phyloP scores from a whole-genome alignment of 2,329 filamentous ascomycete genomes.

The Teratosphaeriaceae sp. region DNA sequence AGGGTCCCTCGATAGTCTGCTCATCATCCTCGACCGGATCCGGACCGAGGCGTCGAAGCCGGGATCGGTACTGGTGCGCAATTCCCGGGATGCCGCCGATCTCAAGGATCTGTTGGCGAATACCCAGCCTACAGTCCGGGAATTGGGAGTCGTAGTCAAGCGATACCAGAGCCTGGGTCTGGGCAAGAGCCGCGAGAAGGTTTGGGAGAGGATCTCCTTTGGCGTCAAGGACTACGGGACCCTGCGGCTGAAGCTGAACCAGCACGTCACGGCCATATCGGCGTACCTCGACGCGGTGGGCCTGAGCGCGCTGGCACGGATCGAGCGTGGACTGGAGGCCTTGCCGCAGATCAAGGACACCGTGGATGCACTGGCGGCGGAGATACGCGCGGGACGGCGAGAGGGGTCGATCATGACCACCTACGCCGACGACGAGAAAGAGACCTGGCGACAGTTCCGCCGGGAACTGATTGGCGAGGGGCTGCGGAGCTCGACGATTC shows the following conservation, averaged over 20 bases:
- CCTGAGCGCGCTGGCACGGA: conserved; percentile 4
- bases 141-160: conserved; percentile 1
- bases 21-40: neutral
- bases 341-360: conserved; percentile 7
- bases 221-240: conserved; percentile 4
- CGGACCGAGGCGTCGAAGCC: conserved; percentile 1
- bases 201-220: conserved; percentile 5
- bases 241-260: conserved; percentile 1
- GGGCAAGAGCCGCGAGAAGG: conserved; percentile 7
- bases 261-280: neutral
- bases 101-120: neutral
- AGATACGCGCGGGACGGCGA: conserved; percentile 1
- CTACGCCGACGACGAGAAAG: conserved; percentile 9
- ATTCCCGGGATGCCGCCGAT: neutral
- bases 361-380: conserved; percentile 2
- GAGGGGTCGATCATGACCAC: conserved; percentile 9
- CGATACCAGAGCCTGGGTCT: conserved; percentile 1
- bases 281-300: conserved; percentile 1
- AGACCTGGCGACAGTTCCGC: conserved; percentile 9
- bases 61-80: neutral
- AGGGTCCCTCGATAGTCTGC: conserved; percentile 2
- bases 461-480: conserved; percentile 10
- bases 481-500: conserved; percentile 2
- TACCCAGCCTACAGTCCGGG: neutral
- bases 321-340: conserved; percentile 3